A percentile compares a stretch with the other conserved stretches of the same genome.
phyloP scores from a whole-genome alignment of 768 basidiomycete species.

The Suillus brevipes region DNA sequence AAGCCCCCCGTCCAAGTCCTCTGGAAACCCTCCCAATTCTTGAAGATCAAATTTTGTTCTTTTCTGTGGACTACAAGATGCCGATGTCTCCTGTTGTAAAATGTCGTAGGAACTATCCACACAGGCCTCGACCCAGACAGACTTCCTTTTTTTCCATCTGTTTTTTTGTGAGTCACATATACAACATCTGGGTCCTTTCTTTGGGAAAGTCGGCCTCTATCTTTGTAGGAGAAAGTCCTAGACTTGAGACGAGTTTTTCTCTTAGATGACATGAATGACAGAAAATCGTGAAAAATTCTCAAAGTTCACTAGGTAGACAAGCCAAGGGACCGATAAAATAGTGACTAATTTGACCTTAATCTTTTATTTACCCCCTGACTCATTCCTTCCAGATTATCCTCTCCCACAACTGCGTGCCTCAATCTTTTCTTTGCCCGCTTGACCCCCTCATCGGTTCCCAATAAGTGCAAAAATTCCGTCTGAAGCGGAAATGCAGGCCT shows the following conservation, averaged over 20 bases:
- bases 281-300: background rate
- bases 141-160: background rate
- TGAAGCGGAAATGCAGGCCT: background rate
- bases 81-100: background rate
- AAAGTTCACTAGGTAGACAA: background rate
- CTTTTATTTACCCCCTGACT: too few species aligned
- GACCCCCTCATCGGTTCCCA: background rate
- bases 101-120: background rate
- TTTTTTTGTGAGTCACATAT: background rate
- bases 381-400: too few species aligned
- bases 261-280: background rate
- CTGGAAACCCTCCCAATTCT: background rate
- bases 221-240: background rate
- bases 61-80: background rate
- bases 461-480: background rate
- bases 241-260: background rate
- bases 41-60: background rate
- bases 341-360: too few species aligned
- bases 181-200: background rate
- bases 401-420: background rate
- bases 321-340: too few species aligned
- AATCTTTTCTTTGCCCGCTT: background rate
- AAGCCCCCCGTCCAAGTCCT: background rate
- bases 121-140: background rate
- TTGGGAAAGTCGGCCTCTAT: background rate